Conservation (phyloP, 129 eudicot species). For the Kitagawia praeruptora region DNA sequence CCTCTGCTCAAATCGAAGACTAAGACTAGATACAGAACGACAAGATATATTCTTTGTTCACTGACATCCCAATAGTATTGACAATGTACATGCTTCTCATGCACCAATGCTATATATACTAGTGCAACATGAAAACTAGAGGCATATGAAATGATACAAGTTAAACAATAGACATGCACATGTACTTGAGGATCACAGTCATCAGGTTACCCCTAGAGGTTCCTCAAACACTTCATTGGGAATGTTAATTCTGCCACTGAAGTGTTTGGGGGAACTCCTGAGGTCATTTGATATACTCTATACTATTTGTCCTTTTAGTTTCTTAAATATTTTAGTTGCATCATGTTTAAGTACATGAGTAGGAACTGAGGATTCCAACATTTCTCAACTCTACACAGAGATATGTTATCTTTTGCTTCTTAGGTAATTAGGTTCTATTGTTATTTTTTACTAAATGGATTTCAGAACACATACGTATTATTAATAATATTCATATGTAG, state of each 20-base stretch:
- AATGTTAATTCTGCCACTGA: background rate
- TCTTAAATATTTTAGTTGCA: too few species aligned
- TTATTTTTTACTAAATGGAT: too few species aligned
- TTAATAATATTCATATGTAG: too few species aligned
- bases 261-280: background rate
- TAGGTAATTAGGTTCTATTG: too few species aligned
- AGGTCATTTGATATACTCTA: background rate
- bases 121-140: background rate
- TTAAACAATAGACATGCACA: background rate
- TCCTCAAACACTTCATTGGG: conserved; percentile 6
- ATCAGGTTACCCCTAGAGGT: background rate
- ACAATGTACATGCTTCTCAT: background rate
- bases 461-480: too few species aligned
- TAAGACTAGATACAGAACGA: background rate
- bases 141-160: background rate
- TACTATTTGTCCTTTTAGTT: too few species aligned
- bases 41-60: background rate
- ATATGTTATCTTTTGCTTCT: too few species aligned
- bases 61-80: background rate
- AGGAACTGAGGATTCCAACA: too few species aligned
- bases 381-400: too few species aligned
- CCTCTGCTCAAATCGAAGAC: background rate
- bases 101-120: background rate
- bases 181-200: background rate
- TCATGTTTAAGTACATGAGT: too few species aligned